Evolutionary conservation across 2,329 filamentous ascomycete genomes (phyloP).

Genomic region (Helotiales sp.): DNA sequence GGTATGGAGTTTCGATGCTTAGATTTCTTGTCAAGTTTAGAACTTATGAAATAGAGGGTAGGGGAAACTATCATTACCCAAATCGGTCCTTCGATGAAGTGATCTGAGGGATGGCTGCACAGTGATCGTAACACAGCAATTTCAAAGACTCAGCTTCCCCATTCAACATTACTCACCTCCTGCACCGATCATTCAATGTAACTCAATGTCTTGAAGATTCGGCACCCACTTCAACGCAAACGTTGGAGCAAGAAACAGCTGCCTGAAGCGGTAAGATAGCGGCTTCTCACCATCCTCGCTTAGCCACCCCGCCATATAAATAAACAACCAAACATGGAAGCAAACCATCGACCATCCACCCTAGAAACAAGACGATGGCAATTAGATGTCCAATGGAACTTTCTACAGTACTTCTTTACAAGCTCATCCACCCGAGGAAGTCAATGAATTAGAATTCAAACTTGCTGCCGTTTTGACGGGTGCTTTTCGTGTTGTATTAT

Average conservation of each 20-base stretch:
- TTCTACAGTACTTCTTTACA: no score
- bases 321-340: not conserved
- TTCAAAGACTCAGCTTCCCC: no score
- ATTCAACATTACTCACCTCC: no score
- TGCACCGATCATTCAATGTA: no score
- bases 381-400: not conserved
- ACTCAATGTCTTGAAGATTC: no score
- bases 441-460: not conserved
- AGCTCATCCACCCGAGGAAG: not conserved
- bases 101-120: no score
- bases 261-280: no score
- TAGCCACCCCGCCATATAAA: not conserved
- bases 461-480: not conserved
- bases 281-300: not conserved
- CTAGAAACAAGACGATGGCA: not conserved
- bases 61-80: not conserved
- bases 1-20: not conserved
- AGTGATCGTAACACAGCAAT: no score
- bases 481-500: no score
- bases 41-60: no score
- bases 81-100: not conserved
- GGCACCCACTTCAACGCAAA: no score
- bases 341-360: not conserved
- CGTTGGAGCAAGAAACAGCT: no score
- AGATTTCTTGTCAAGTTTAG: not conserved